Evolutionary conservation across 208 protist genomes (phyloP), one percentile per base, ranked within the genome.

Genomic region (Endotrypanum monterogeii): DNA sequence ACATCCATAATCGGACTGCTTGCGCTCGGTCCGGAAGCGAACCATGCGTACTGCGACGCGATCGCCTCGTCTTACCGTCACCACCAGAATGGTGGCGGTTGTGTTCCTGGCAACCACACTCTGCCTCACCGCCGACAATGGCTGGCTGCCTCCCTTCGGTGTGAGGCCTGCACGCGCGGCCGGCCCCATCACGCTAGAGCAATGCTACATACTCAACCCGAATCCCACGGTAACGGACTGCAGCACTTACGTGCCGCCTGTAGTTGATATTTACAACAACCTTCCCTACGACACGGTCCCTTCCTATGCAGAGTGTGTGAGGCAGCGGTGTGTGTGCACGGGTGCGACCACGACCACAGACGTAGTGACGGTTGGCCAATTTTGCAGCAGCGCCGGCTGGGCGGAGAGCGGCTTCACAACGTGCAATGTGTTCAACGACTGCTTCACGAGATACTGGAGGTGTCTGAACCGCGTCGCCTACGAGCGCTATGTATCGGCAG

Each of bases 141-240:
- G 1, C 7, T 11, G 35, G 32, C 4, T 39, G 12, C 12, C 73
- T n/a, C 25, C 78, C 7, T 57, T 37, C 37, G 55, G 54, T 35
- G 35, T 28, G 37, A 48, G 65, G 3, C 14, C 56, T 32, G 62
- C 57, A 30, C 73, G 46, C 41, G 67, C 80, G 20, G 73, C 25
- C 5, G 84, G 79, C 37, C 87, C 83, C 25, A 89, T 89, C 71
- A 78, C 76, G 6, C 12, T 18, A 4, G 57, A 20, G 65, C 74
- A 89, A 46, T 92, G 87, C 75, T 51, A 50, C 41, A 66, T 62
- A n/a, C 71, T 92, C 41, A 89, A 85, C 76, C 87, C 87, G 18
- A 37, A 78, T 12, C 84, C 84, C 1, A 65, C 39, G 3, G 51
- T 83, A 28, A 85, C 78, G n/a, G 56, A n/a, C 50, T 91, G 87